These are phyloP conservation scores for Pseudisothecium myosuroides DNA, from an alignment of 225 moss, liverwort and hornwort genomes.

Conservation along the genomic window DNA sequence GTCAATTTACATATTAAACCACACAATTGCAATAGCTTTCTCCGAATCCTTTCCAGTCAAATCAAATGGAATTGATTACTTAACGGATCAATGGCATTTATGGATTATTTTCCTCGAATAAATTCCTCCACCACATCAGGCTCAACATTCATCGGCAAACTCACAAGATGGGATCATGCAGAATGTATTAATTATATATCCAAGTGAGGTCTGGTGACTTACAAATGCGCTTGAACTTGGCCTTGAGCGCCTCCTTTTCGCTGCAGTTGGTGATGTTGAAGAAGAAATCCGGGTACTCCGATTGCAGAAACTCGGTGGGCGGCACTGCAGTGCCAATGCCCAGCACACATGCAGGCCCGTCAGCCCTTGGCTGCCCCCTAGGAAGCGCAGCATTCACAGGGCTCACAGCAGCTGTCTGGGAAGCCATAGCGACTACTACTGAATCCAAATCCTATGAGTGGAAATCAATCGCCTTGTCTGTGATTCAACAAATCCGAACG, in stretches of 20 bases:
- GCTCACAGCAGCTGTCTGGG: background rate
- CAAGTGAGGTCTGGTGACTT: background rate
- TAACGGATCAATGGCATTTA: background rate
- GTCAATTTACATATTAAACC: background rate
- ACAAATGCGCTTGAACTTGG: background rate
- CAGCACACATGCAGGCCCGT: background rate
- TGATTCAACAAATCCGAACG: background rate
- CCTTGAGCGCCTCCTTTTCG: background rate
- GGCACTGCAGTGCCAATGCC: background rate
- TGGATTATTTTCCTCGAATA: background rate
- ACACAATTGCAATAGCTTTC: background rate
- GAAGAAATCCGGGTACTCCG: background rate
- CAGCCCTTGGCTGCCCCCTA: background rate
- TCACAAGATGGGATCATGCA: background rate
- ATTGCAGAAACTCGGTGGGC: background rate
- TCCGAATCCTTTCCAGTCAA: background rate
- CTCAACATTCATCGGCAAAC: no score
- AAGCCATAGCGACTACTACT: background rate
- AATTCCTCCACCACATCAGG: background rate
- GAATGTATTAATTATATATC: background rate
- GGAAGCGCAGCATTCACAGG: background rate
- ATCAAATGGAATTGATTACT: background rate
- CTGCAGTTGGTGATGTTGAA: background rate
- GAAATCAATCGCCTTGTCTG: background rate
- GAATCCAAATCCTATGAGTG: background rate